Evolutionary conservation across 192 early-diverging fungal genomes (phyloP).

Genomic region (Phlyctochytrium bullatum): DNA sequence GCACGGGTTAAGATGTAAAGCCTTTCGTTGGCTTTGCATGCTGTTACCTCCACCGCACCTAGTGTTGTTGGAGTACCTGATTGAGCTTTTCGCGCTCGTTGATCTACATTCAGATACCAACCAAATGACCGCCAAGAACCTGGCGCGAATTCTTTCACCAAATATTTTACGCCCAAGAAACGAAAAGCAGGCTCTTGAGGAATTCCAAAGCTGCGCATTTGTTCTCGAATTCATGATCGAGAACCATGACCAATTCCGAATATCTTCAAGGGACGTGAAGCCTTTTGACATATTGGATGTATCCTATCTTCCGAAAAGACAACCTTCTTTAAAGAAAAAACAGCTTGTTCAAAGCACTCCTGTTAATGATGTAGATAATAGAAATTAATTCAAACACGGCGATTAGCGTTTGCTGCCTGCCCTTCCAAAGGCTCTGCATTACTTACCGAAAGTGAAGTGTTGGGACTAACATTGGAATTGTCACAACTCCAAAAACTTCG

Average conservation of each 20-base stretch:
- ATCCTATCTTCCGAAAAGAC: constrained; percentile 16
- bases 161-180: constrained; percentile 40
- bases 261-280: constrained; percentile 22
- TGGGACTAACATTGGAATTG: too few relatives aligned
- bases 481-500: too few relatives aligned
- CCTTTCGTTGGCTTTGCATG: constrained; percentile 43
- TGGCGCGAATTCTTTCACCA: constrained; percentile 48
- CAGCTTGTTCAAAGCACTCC: background rate
- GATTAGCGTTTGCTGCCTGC: too few relatives aligned
- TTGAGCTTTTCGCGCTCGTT: constrained; percentile 38
- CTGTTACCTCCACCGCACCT: constrained; percentile 47
- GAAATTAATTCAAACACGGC: too few relatives aligned
- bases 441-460: too few relatives aligned
- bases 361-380: too few relatives aligned
- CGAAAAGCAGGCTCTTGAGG: constrained; percentile 42
- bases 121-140: constrained; percentile 46
- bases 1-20: constrained; percentile 31
- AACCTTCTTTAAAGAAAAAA: background rate
- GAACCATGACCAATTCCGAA: constrained; percentile 33
- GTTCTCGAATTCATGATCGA: constrained; percentile 45
- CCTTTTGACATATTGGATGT: constrained; percentile 43
- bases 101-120: constrained; percentile 24
- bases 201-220: constrained; percentile 45
- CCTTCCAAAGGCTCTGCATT: too few relatives aligned
- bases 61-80: constrained; percentile 39